A percentile compares a stretch with the other conserved stretches of the same genome.
phyloP scores from a whole-genome alignment of 1,284 basidiomycete species.

The Coriolopsis trogii region DNA sequence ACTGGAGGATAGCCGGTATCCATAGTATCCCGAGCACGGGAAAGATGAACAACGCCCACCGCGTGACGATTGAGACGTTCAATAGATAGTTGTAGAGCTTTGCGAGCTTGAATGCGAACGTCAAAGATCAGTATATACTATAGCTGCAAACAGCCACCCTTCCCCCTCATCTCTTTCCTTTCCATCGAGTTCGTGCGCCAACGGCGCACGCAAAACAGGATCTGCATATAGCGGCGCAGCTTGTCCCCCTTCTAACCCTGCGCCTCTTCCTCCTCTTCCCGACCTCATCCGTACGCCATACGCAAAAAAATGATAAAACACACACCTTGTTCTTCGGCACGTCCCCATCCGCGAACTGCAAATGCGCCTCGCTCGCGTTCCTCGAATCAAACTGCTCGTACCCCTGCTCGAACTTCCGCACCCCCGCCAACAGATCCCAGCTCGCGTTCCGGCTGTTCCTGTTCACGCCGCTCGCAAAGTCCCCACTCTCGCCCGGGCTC shows the following conservation, averaged over 20 bases:
- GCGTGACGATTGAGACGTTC: constrained; percentile 76
- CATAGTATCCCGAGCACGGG: constrained; percentile 74
- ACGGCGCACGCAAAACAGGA: no score
- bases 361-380: constrained; percentile 54
- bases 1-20: constrained; percentile 76
- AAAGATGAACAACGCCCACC: constrained; percentile 82
- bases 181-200: not conserved
- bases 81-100: constrained; percentile 77
- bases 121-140: not conserved
- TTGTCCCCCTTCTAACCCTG: no score
- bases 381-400: constrained; percentile 64
- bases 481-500: constrained; percentile 21
- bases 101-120: constrained; percentile 43
- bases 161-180: not conserved
- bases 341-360: constrained; percentile 68
- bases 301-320: not conserved
- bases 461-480: constrained; percentile 4
- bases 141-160: not conserved
- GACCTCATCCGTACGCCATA: no score
- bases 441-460: constrained; percentile 35
- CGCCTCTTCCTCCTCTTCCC: no score
- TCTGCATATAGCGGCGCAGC: no score
- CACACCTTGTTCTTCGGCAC: constrained; percentile 55
- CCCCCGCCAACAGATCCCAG: constrained; percentile 58
- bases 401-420: constrained; percentile 55